Evolutionary conservation across 2,329 filamentous ascomycete genomes (phyloP), one percentile per base, ranked within the genome.

Genomic region (Apiospora koreana): DNA sequence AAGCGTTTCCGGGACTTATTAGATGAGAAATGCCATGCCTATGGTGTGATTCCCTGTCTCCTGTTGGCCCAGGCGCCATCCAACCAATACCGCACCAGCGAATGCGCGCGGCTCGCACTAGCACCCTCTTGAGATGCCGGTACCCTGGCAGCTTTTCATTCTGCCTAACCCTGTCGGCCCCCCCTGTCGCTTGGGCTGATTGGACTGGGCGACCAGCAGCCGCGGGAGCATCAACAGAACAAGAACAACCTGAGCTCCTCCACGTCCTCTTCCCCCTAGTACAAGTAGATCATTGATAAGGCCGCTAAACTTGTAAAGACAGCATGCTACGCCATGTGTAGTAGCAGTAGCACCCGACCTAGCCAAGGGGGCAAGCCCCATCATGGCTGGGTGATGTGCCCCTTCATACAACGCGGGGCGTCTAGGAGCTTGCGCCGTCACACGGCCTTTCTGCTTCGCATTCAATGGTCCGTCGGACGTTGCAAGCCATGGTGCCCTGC

Each of bases 401-500:
- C 54, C 54, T 62, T 62, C 54, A 62, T 62, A 62, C 31, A 38
- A n/a, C 54, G 54, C 54, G 54, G 54, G 54, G 54, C 54, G 54
- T 38, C 54, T 38, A 38, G 10, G 35, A 35, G 28, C 28, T 38
- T 62, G 21, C 54, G 54, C 54, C 31, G 54, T 23, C 54, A 62
- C 54, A 38, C 54, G 31, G 54, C 10, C 31, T 62, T 62, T 31
- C 38, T 31, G 3, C 35, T 35, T 31, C 46, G 23, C 48, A 28
- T 35, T 58, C 41, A 43, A 43, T 38, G 31, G 54, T n/a, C 54
- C 54, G 54, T 23, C 31, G 54, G 54, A 62, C 31, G 54, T 62
- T 62, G 54, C 54, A 62, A 62, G 54, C 54, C 54, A 62, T 38
- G 54, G 54, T 62, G 54, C 31, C 54, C 54, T 62, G 50, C 50